Percentiles rank a stretch among this genome's conserved stretches.
phyloP scores from a whole-genome alignment of 345 rosid species.

The Bruguiera sexangula region DNA sequence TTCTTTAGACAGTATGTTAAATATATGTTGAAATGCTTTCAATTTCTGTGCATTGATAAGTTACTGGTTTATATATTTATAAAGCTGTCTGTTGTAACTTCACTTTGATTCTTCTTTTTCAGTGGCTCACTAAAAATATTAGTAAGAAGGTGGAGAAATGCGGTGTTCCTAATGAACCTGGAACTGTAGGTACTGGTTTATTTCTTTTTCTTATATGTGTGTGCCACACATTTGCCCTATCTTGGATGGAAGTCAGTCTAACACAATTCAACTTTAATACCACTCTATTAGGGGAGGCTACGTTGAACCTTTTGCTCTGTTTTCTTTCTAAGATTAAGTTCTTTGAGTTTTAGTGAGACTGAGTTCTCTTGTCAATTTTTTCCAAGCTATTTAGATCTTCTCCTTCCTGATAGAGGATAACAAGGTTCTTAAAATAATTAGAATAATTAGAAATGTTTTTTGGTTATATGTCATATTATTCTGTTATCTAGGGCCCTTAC shows the following conservation, averaged over 20 bases:
- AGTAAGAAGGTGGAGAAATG: slow-evolving; percentile 69
- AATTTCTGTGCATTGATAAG: neutral
- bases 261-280: neutral
- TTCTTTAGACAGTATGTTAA: neutral
- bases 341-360: too few relatives aligned
- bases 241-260: neutral
- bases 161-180: slow-evolving; percentile 43
- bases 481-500: too few relatives aligned
- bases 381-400: too few relatives aligned
- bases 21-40: neutral
- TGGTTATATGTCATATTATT: too few relatives aligned
- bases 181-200: slow-evolving; percentile 39
- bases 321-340: too few relatives aligned
- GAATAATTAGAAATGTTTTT: too few relatives aligned
- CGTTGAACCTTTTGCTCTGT: too few relatives aligned
- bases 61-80: neutral
- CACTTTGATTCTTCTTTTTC: slow-evolving; percentile 16
- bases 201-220: slow-evolving; percentile 5
- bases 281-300: neutral
- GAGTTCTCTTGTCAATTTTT: too few relatives aligned
- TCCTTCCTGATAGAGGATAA: too few relatives aligned
- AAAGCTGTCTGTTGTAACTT: neutral
- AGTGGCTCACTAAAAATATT: slow-evolving; percentile 74
- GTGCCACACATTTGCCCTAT: neutral
- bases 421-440: too few relatives aligned